These are phyloP conservation scores for Cruciata laevipes DNA, from an alignment of 257 asterid genomes.

Conservation along the genomic window DNA sequence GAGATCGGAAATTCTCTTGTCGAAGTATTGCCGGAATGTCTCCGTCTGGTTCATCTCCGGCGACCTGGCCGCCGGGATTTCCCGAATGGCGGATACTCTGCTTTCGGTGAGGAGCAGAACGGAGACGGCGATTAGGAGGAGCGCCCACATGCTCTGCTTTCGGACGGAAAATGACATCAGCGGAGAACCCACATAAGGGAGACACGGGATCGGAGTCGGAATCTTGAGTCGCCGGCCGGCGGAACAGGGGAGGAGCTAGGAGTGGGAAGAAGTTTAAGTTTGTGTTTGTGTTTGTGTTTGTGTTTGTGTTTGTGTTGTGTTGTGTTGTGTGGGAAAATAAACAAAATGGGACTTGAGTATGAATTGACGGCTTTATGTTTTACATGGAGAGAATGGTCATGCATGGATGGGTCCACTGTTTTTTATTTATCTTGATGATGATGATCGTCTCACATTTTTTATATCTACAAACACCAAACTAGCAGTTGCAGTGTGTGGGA, in stretches of 20 bases:
- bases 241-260: slow-evolving; percentile 1
- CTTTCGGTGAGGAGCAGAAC: slow-evolving; percentile 25
- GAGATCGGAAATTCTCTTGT: slow-evolving; percentile 23
- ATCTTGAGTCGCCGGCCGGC: slow-evolving; percentile 8
- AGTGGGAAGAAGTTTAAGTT: not conserved
- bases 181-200: slow-evolving; percentile 40
- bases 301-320: not conserved
- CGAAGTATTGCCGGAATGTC: slow-evolving; percentile 36
- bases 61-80: slow-evolving; percentile 24
- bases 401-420: slow-evolving; percentile 24
- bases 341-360: slow-evolving; percentile 17
- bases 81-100: slow-evolving; percentile 49
- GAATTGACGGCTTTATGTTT: slow-evolving; percentile 44
- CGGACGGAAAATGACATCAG: slow-evolving; percentile 53
- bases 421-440: not conserved
- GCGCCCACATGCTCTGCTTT: slow-evolving; percentile 22
- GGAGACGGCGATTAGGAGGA: slow-evolving; percentile 31
- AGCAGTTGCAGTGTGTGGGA: slow-evolving; percentile 17
- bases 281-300: not conserved
- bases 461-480: not conserved
- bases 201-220: slow-evolving; percentile 12
- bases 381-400: slow-evolving; percentile 26
- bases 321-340: not conserved
- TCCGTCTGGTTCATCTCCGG: slow-evolving; percentile 25
- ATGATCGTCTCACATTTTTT: not conserved